A percentile compares a stretch with the other conserved stretches of the same genome.
These are phyloP conservation scores for Buxus sempervirens DNA, from an alignment of 164 flowering plant genomes.

Conservation along the genomic window DNA sequence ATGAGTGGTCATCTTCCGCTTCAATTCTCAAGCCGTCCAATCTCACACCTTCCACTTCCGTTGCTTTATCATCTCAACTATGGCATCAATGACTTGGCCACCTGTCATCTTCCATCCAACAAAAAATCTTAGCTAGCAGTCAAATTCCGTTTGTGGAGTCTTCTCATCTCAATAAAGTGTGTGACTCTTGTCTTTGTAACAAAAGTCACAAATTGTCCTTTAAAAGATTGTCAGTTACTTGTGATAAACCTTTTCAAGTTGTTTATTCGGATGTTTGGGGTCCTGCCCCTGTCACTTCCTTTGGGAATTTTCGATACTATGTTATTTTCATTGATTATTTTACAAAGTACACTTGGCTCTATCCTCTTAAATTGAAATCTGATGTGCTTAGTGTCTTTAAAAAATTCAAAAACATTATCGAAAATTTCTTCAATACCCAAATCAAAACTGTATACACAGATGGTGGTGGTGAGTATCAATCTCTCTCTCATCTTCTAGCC, in stretches of 20 bases:
- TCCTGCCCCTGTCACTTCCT: not conserved
- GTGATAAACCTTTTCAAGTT: not conserved
- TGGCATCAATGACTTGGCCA: no score
- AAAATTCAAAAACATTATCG: not conserved
- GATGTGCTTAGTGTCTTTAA: not conserved
- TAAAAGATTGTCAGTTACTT: not conserved
- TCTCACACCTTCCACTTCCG: no score
- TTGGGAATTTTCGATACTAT: not conserved
- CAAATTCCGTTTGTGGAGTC: no score
- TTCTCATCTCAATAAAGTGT: no score
- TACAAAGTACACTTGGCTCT: slow-evolving; percentile 6
- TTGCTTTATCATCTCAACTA: no score
- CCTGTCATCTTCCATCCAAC: no score
- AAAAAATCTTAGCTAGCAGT: no score
- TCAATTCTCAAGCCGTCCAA: no score
- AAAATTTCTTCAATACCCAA: not conserved
- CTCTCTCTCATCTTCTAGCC: no score
- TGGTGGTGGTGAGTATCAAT: not conserved
- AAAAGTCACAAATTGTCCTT: slow-evolving; percentile 9
- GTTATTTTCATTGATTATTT: slow-evolving; percentile 6
- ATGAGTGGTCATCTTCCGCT: no score
- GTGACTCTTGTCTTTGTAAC: not conserved
- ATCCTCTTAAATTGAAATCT: not conserved
- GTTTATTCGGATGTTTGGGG: slow-evolving; percentile 5
- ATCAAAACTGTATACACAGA: not conserved